Percentiles rank a stretch among this genome's conserved stretches.
These are phyloP conservation scores for Talaromyces trachyspermus DNA, from an alignment of 495 filamentous ascomycete genomes.

Conservation along the genomic window DNA sequence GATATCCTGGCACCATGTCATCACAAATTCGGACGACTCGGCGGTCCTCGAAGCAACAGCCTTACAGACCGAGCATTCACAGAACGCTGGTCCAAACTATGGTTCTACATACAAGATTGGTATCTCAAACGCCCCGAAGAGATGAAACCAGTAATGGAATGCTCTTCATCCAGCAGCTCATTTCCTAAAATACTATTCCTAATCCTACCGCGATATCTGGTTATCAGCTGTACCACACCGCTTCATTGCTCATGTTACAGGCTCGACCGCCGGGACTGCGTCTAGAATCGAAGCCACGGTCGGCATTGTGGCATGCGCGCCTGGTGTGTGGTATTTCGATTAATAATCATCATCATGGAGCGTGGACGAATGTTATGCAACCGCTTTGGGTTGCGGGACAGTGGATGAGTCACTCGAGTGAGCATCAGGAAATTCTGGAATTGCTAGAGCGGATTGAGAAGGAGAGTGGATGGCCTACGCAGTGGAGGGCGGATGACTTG, in stretches of 20 bases:
- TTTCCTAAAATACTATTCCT: constrained; percentile 35
- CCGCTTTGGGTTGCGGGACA: constrained; percentile 28
- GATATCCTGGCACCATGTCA: constrained; percentile 19
- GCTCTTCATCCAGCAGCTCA: not conserved
- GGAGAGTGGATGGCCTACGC: constrained; percentile 27
- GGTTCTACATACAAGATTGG: constrained; percentile 2
- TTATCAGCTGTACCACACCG: constrained; percentile 37
- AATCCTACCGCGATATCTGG: constrained; percentile 32
- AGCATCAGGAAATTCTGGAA: constrained; percentile 26
- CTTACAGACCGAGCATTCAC: not conserved
- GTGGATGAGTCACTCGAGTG: constrained; percentile 29
- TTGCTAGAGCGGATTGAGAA: constrained; percentile 19
- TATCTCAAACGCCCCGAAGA: constrained; percentile 3
- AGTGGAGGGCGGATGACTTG: constrained; percentile 1
- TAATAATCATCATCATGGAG: constrained; percentile 27
- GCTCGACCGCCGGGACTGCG: constrained; percentile 6
- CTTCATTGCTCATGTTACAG: constrained; percentile 32
- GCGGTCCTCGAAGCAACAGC: not conserved
- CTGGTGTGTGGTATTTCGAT: constrained; percentile 32
- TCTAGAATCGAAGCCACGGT: constrained; percentile 20
- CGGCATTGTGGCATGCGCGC: constrained; percentile 32
- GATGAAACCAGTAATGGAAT: constrained; percentile 1
- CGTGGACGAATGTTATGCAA: constrained; percentile 30
- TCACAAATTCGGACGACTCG: not conserved
- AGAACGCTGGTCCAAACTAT: not conserved